These are phyloP conservation scores for Gamsiella multidivaricata DNA, from an alignment of 192 early-diverging fungal genomes.

Conservation along the genomic window DNA sequence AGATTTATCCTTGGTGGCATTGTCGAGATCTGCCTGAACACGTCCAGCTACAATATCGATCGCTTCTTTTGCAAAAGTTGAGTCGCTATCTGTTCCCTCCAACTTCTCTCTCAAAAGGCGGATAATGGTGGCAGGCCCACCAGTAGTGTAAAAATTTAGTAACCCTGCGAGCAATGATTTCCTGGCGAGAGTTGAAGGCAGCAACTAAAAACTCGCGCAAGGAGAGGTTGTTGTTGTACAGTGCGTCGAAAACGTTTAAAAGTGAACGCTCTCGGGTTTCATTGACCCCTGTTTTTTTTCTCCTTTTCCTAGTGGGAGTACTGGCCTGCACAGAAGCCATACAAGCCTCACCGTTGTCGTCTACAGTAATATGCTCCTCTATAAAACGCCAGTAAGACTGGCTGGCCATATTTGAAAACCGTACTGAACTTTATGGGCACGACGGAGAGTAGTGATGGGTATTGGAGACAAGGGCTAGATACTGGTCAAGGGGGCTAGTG, in stretches of 20 bases:
- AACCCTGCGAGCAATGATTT: not conserved
- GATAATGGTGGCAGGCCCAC: conserved; percentile 13
- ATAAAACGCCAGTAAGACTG: not conserved
- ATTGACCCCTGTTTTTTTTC: not conserved
- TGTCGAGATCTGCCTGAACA: conserved; percentile 5
- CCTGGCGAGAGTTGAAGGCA: conserved; percentile 1
- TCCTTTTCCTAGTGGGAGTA: not conserved
- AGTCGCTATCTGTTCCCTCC: not conserved
- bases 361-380: not conserved
- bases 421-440: not conserved
- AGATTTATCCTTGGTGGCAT: conserved; percentile 10
- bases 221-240: not conserved
- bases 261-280: not conserved
- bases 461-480: not conserved
- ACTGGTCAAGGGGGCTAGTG: not conserved
- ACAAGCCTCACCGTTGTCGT: not conserved
- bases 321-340: conserved; percentile 3
- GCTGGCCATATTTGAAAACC: not conserved
- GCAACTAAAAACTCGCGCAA: conserved; percentile 1
- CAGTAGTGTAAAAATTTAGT: not conserved
- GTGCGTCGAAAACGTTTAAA: not conserved
- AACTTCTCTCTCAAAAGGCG: not conserved
- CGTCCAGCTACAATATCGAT: conserved; percentile 5
- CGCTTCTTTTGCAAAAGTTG: not conserved
- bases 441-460: not conserved